Conservation (phyloP, 768 basidiomycete species). For the Tulasnella sp. region DNA sequence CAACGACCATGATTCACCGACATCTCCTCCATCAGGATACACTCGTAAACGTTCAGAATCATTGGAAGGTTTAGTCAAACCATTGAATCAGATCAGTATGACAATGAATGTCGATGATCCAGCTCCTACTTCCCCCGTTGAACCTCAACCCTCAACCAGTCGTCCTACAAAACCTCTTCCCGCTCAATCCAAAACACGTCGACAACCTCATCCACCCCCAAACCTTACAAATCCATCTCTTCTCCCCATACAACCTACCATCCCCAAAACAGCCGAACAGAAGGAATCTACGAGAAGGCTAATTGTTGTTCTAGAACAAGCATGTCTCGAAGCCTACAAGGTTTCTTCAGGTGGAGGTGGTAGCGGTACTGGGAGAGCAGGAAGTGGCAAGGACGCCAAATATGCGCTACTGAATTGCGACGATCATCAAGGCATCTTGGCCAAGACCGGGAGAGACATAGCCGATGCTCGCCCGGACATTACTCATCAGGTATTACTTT, state of each 20-base stretch:
- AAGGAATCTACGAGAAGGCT: slow-evolving; percentile 45
- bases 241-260: slow-evolving; percentile 71
- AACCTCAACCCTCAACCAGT: not conserved
- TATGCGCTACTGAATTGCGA: slow-evolving; percentile 97
- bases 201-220: slow-evolving; percentile 49
- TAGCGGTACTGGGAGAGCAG: slow-evolving; percentile 32
- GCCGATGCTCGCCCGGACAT: slow-evolving; percentile 99
- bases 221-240: slow-evolving; percentile 65
- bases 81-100: not conserved
- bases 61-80: slow-evolving; percentile 3
- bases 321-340: slow-evolving; percentile 91
- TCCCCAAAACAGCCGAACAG: slow-evolving; percentile 35
- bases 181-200: slow-evolving; percentile 1
- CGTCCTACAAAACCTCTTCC: not conserved
- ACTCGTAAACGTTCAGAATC: no score
- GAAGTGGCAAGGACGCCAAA: slow-evolving; percentile 59
- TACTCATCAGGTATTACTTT: slow-evolving; percentile 72
- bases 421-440: slow-evolving; percentile 96
- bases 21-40: no score
- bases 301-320: slow-evolving; percentile 85
- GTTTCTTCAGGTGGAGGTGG: slow-evolving; percentile 40
- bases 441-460: slow-evolving; percentile 94
- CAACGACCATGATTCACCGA: no score
- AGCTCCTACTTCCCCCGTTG: no score
- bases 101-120: not conserved